Evolutionary conservation across 176 grass and related monocot genomes (phyloP), one percentile per base, ranked within the genome.

Genomic region (Coix lacrymajobi): DNA sequence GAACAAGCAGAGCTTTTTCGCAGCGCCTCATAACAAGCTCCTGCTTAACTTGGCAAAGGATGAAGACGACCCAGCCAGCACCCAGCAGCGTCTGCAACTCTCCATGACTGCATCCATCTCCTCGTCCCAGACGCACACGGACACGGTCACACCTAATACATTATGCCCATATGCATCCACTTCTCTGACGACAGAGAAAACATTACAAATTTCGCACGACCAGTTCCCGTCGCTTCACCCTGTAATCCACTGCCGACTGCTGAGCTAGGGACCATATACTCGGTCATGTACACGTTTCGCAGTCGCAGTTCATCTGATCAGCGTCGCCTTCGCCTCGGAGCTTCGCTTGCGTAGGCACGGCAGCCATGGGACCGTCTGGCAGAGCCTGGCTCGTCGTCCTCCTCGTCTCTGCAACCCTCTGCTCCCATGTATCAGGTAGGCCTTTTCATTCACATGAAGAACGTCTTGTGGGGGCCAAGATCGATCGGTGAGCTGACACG

Each of bases 11-110:
- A n/a, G 33, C 20, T 22, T 75, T 75, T 11, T 45, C 5, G 45
- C 57, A 5, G 34, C 25, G 56, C 69, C 58, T 75, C 25, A 57
- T 48, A 49, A 62, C 71, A 67, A 31, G 60, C 3, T 80, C 20
- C 20, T 24, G 38, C 20, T 4, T 6, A 25, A 33, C 15, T 43
- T 38, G 51, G 14, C 45, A 10, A 37, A 5, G 31, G 36, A 34
- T n/a, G 37, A 83, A 40, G 81, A 81, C 17, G 86, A 84, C 82
- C 40, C 2, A 20, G 87, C 33, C 71, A 66, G 26, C 62, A 40
- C 36, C 10, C 49, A 20, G 22, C 54, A 3, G 56, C 56, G 56
- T 60, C 13, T 26, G 28, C 12, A 30, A n/a, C n/a, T n/a, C n/a
- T 11, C 22, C 52, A 56, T 45, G 43, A 43, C n/a, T 48, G 22